phyloP scores from a whole-genome alignment of 768 basidiomycete genomes.

The Hypholoma fasciculare region DNA sequence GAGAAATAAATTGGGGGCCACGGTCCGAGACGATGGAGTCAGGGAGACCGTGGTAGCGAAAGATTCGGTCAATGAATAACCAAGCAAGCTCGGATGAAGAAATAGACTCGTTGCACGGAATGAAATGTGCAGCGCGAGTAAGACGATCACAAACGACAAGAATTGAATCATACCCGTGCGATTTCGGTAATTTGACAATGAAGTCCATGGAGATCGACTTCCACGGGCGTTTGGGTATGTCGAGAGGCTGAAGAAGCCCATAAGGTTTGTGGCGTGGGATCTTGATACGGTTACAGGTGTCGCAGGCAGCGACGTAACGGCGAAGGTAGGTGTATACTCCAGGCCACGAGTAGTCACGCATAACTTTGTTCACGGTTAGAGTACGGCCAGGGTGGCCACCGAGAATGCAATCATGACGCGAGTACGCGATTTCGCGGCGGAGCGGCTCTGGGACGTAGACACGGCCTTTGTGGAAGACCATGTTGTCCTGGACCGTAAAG shows the following conservation, averaged over 20 bases:
- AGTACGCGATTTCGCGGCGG: constrained; percentile 4
- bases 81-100: constrained; percentile 25
- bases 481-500: constrained; percentile 18
- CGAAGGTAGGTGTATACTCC: constrained; percentile 17
- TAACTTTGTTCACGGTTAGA: neutral
- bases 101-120: neutral
- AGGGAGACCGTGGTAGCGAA: constrained; percentile 33
- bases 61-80: constrained; percentile 36
- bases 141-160: constrained; percentile 29
- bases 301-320: constrained; percentile 34
- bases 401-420: neutral
- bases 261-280: constrained; percentile 32
- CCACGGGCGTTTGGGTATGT: constrained; percentile 36
- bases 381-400: neutral
- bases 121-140: constrained; percentile 40
- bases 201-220: constrained; percentile 41
- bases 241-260: constrained; percentile 35
- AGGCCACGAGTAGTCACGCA: constrained; percentile 41
- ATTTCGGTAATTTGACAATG: constrained; percentile 39
- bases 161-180: constrained; percentile 37
- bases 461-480: constrained; percentile 24
- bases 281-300: constrained; percentile 33
- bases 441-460: constrained; percentile 31
- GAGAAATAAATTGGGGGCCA: constrained; percentile 31
- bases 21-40: constrained; percentile 32